Evolutionary conservation across 257 asterid species (phyloP), one percentile per base, ranked within the genome.

Genomic region (Lantana camara): DNA sequence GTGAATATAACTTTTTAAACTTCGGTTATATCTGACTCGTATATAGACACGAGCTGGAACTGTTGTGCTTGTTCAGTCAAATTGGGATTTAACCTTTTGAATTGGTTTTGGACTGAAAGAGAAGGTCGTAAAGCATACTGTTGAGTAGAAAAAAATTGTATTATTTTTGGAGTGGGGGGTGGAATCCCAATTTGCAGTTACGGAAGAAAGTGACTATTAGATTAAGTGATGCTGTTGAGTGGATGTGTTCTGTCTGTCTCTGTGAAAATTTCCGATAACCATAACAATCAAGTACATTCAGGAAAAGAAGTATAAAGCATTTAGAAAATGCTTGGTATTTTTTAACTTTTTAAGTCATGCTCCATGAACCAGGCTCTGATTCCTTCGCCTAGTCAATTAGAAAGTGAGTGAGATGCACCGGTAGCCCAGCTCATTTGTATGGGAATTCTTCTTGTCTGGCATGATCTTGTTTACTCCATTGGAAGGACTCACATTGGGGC

Each of bases 111-210:
- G 68, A 32, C 56, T 53, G 22, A 27, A 27, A 3, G 53, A 47
- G 63, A 54, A 46, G 37, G 15, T 9, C n/a, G 38, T 11, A 24
- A 42, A 15, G 67, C 56, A 60, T n/a, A n/a, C n/a, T n/a, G 48
- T 56, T 57, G 57, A 66, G 63, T 45, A 53, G 24, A 23, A 53
- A 16, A 52, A 35, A 7, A 37, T 46, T 68, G 69, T 59, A 46
- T 12, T 48, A n/a, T n/a, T n/a, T n/a, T n/a, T n/a, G n/a, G n/a
- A n/a, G 48, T 42, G 35, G 73, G 74, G 75, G 72, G 54, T 79
- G 34, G 68, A 49, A 22, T 57, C 75, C 23, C 37, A 30, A 34
- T 38, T 20, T 1, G 67, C 44, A 20, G 57, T 35, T 37, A 20
- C 38, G 59, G 55, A 46, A 16, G 21, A 57, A 16, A 57, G 53